Percentiles rank a stretch among this genome's conserved stretches.
Conservation (phyloP, 805 yeast genomes). For the Ascoidea tarda region DNA sequence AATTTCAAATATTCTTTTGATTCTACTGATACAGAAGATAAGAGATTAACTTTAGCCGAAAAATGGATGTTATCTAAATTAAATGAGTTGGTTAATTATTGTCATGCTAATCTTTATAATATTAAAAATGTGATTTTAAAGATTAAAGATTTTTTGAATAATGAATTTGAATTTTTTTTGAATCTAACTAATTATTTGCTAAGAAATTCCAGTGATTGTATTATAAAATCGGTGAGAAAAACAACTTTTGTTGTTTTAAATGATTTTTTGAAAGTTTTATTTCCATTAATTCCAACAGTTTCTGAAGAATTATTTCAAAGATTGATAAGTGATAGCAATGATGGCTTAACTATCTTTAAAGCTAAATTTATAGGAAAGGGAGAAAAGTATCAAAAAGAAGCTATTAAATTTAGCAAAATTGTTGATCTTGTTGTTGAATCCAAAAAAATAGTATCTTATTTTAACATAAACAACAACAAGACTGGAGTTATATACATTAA, state of each 20-base stretch:
- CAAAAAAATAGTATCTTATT: too few species aligned
- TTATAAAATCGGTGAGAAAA: slow-evolving; percentile 82
- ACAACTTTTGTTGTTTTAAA: slow-evolving; percentile 89
- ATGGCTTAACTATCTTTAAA: too few species aligned
- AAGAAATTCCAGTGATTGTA: slow-evolving; percentile 89
- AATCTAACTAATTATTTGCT: slow-evolving; percentile 94
- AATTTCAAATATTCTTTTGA: slow-evolving; percentile 63
- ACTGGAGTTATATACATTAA: slow-evolving; percentile 80
- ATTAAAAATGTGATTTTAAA: slow-evolving; percentile 55
- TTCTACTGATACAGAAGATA: slow-evolving; percentile 43
- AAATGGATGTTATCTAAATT: slow-evolving; percentile 91
- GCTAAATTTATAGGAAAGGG: too few species aligned
- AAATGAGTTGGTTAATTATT: slow-evolving; percentile 43
- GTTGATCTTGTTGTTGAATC: too few species aligned
- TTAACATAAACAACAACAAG: slow-evolving; percentile 40
- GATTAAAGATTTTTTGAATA: slow-evolving; percentile 72
- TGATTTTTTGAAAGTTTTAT: slow-evolving; percentile 80
- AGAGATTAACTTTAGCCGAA: slow-evolving; percentile 84
- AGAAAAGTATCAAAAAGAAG: too few species aligned
- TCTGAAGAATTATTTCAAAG: slow-evolving; percentile 99
- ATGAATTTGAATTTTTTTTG: slow-evolving; percentile 88
- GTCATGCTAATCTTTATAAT: too few species aligned
- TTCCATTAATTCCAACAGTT: slow-evolving; percentile 96
- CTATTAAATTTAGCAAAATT: too few species aligned
- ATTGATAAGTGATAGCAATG: slow-evolving; percentile 18